phyloP scores from a whole-genome alignment of 768 basidiomycete species.

The Gloeostereum incarnatum region DNA sequence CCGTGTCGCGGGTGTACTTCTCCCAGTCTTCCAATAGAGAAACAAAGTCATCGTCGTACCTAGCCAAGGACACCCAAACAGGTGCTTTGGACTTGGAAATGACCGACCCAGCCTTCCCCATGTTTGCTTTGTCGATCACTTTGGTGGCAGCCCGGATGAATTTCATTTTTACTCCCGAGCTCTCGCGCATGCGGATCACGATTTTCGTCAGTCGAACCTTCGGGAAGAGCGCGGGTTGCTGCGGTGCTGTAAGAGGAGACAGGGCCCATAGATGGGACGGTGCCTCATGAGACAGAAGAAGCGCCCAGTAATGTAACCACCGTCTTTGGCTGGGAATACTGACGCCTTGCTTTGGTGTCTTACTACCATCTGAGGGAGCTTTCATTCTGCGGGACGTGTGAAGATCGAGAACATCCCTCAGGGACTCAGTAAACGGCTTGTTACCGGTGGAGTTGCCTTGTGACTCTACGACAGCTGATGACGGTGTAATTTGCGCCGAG shows the following conservation, averaged over 20 bases:
- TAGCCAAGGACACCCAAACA: conserved; percentile 68
- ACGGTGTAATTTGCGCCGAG: too few relatives aligned
- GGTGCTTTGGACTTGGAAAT: conserved; percentile 20
- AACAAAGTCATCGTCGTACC: conserved; percentile 70
- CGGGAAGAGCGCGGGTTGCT: conserved; percentile 12
- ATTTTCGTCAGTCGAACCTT: conserved; percentile 52
- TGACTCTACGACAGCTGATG: too few relatives aligned
- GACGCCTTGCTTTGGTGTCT: conserved; percentile 46
- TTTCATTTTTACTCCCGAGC: conserved; percentile 36
- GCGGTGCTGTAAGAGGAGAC: conserved; percentile 2
- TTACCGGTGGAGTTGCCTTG: too few relatives aligned
- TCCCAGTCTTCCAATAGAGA: conserved; percentile 58
- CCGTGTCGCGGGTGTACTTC: conserved; percentile 33
- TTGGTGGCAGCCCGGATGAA: conserved; percentile 50
- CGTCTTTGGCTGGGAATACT: conserved; percentile 78
- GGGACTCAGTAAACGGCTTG: conserved; percentile 25
- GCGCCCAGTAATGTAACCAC: conserved; percentile 73
- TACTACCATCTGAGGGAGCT: conserved; percentile 16
- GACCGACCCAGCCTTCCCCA: conserved; percentile 18
- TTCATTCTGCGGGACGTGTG: conserved; percentile 72
- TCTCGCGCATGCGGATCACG: conserved; percentile 50
- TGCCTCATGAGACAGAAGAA: conserved; percentile 45
- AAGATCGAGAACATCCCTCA: conserved; percentile 52
- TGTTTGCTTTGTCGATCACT: conserved; percentile 36
- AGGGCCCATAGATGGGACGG: conserved; percentile 38